Evolutionary conservation across 2,329 filamentous ascomycete species (phyloP).

Genomic region (Pezicula carpinea): DNA sequence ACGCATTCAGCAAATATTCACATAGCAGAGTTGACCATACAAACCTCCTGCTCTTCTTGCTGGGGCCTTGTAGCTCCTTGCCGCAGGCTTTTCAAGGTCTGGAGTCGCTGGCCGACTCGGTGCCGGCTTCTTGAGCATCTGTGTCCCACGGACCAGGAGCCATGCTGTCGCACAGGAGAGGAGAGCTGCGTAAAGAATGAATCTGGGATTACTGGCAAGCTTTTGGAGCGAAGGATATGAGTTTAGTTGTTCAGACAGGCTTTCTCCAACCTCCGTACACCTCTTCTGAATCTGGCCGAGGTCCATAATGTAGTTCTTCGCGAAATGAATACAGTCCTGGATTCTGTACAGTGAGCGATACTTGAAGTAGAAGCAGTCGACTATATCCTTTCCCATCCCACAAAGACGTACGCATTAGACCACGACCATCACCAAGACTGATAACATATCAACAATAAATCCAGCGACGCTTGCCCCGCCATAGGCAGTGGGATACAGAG

Average conservation of each 20-base stretch:
- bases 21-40: background rate
- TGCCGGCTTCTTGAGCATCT: constrained; percentile 18
- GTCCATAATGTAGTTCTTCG: background rate
- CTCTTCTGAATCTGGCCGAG: background rate
- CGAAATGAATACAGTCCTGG: background rate
- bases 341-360: background rate
- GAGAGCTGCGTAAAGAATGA: constrained; percentile 14
- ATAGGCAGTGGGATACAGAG: background rate
- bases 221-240: constrained; percentile 8
- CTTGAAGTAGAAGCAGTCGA: background rate
- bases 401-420: background rate
- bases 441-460: background rate
- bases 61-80: constrained; percentile 21
- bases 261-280: background rate
- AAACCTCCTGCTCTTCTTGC: constrained; percentile 26
- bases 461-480: background rate
- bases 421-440: background rate
- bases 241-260: constrained; percentile 7
- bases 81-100: constrained; percentile 24
- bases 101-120: constrained; percentile 19
- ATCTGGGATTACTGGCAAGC: constrained; percentile 12
- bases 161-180: constrained; percentile 14
- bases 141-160: constrained; percentile 16
- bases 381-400: background rate
- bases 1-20: constrained; percentile 8